Evolutionary conservation across 768 basidiomycete species (phyloP).

Genomic region (Antrodiella citrinella): DNA sequence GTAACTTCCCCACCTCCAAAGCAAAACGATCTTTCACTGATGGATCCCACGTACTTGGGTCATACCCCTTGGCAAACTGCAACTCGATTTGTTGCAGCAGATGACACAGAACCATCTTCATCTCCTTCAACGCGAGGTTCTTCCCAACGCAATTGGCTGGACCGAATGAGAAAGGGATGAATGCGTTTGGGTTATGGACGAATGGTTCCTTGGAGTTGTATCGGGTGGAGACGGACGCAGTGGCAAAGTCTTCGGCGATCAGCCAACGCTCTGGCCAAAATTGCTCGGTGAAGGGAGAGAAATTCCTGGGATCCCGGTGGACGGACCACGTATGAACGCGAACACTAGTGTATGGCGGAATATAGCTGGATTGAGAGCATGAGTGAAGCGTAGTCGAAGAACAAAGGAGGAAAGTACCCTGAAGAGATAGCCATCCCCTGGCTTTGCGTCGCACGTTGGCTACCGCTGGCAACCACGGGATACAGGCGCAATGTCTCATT

Average conservation of each 20-base stretch:
- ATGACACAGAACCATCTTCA: conserved; percentile 24
- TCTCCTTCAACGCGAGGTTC: conserved; percentile 32
- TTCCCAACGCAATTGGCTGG: conserved; percentile 46
- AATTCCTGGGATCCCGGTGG: conserved; percentile 38
- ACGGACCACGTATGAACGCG: conserved; percentile 32
- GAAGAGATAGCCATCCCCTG: conserved; percentile 2
- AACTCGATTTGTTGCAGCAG: conserved; percentile 20
- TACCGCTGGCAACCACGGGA: conserved; percentile 33
- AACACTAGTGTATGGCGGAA: conserved; percentile 33
- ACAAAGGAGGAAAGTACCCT: not conserved
- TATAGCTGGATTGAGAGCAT: conserved; percentile 22
- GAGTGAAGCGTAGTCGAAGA: not conserved
- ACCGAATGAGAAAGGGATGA: conserved; percentile 40
- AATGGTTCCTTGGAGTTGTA: conserved; percentile 3
- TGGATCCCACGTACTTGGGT: conserved; percentile 24
- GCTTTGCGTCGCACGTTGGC: conserved; percentile 28
- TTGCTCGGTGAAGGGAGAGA: conserved; percentile 28
- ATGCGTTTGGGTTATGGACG: conserved; percentile 21
- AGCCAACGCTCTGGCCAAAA: conserved; percentile 40
- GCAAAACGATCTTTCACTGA: conserved; percentile 24
- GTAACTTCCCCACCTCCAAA: conserved; percentile 4
- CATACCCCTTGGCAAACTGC: conserved; percentile 10
- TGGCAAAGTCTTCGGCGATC: not conserved
- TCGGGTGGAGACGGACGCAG: not conserved
- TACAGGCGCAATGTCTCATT: conserved; percentile 40